Percentiles rank a stretch among this genome's conserved stretches.
Conservation (phyloP, 768 basidiomycete genomes). For the Lactarius psammicola region DNA sequence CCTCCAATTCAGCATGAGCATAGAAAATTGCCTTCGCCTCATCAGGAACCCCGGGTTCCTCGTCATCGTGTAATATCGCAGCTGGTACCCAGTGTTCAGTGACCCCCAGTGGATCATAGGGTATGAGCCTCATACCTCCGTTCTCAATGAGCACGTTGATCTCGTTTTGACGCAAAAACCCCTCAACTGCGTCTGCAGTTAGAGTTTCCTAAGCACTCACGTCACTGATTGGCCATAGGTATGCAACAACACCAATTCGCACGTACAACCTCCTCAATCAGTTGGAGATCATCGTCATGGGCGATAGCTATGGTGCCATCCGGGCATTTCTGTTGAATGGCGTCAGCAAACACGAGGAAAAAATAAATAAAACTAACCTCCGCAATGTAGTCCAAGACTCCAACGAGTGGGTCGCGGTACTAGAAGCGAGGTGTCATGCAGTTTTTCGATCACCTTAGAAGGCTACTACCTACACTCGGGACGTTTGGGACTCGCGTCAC, state of each 20-base stretch:
- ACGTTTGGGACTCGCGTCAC: slow-evolving; percentile 12
- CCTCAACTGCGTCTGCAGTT: slow-evolving; percentile 17
- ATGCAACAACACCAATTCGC: background rate
- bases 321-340: slow-evolving; percentile 14
- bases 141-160: slow-evolving; percentile 14
- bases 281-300: slow-evolving; percentile 19
- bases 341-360: background rate
- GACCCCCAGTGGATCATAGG: background rate
- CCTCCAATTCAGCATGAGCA: slow-evolving; percentile 15
- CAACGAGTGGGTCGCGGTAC: slow-evolving; percentile 18
- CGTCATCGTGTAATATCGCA: slow-evolving; percentile 13
- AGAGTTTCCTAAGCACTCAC: slow-evolving; percentile 11
- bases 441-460: background rate
- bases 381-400: slow-evolving; percentile 19
- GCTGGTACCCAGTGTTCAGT: slow-evolving; percentile 4
- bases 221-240: background rate
- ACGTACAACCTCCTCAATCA: slow-evolving; percentile 20
- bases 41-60: slow-evolving; percentile 2
- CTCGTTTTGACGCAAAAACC: slow-evolving; percentile 17
- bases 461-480: background rate
- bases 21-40: slow-evolving; percentile 16
- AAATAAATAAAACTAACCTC: slow-evolving; percentile 10
- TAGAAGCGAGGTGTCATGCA: background rate
- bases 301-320: slow-evolving; percentile 11
- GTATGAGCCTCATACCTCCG: slow-evolving; percentile 5